Base-by-base conservation (phyloP, 192 early-diverging fungal species). In the Umbelopsis sp. region DNA sequence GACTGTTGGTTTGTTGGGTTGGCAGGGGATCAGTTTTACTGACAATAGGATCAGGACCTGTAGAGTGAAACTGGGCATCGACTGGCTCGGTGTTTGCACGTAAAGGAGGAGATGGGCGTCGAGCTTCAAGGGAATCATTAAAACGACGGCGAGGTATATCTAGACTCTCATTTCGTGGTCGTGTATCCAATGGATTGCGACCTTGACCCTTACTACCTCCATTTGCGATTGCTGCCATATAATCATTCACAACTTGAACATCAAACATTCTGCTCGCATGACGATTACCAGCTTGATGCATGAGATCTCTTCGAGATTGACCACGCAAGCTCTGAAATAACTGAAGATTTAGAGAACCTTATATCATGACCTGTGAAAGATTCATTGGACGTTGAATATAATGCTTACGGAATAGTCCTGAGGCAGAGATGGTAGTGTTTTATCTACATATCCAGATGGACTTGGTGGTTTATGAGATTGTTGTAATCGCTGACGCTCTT, bases 401-500 rank as follows among this genome's bases (percentile, higher is more conserved):
- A 6, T 12, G 7, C 11, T 62, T 62, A 62, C 56, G 29, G 56
- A 14, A 62, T 62, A 17, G 20, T 77, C 71, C 6, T 26, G 7
- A 5, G 77, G 77, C 44, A 78, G 53, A 11, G 72, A 78, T 20
- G 77, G 77, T 24, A 78, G 45, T 45, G 72, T 70, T 70, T 78
- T 78, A 53, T 78, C 77, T 11, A 66, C 32, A 51, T 47, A 16
- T 17, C 22, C 22, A 44, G 44, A 45, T 20, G 56, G 45, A 41
- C 41, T 71, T 20, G 65, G 32, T 24, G 21, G 17, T 21, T 38
- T 65, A 12, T 75, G 45, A 31, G 32, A 34, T 59, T 71, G 32
- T 72, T 82, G 56, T 26, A 62, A 34, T 20, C 83, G 71, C 72
- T 82, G 68, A 76, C 82, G 73, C 77, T 86, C 69, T 78, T 85